Evolutionary conservation across 345 rosid species (phyloP).

Genomic region (Cardamine chenopodiifolia): DNA sequence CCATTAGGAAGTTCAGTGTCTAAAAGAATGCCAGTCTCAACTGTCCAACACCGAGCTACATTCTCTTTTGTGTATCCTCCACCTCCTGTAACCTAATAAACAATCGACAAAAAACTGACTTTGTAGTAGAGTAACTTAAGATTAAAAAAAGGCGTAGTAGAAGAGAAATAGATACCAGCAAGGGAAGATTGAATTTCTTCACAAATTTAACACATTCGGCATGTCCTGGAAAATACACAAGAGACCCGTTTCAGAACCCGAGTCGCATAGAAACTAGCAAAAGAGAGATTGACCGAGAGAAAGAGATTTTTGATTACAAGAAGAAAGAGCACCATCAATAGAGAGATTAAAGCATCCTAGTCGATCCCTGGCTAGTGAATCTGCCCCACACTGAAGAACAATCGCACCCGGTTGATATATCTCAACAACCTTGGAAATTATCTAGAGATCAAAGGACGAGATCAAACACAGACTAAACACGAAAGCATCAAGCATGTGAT

Average conservation of each 20-base stretch:
- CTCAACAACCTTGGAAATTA: slow-evolving; percentile 89
- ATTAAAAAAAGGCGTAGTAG: background rate
- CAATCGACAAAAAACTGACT: background rate
- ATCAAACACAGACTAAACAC: background rate
- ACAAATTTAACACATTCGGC: slow-evolving; percentile 93
- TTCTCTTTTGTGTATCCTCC: slow-evolving; percentile 98
- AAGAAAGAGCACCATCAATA: slow-evolving; percentile 81
- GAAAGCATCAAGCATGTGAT: background rate
- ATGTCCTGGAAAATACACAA: slow-evolving; percentile 63
- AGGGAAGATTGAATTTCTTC: slow-evolving; percentile 89
- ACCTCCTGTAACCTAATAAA: slow-evolving; percentile 90
- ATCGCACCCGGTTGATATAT: slow-evolving; percentile 86
- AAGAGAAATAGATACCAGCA: slow-evolving; percentile 59
- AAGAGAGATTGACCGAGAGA: slow-evolving; percentile 4
- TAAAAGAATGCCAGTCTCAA: slow-evolving; percentile 90
- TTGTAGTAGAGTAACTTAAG: background rate
- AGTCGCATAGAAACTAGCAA: slow-evolving; percentile 14
- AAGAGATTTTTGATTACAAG: slow-evolving; percentile 49
- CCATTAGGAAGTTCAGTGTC: slow-evolving; percentile 94
- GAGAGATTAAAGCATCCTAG: slow-evolving; percentile 98
- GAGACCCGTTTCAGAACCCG: slow-evolving; percentile 7
- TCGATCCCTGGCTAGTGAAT: slow-evolving; percentile 97
- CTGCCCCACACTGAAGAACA: slow-evolving; percentile 99
- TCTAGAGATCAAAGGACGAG: slow-evolving; percentile 46
- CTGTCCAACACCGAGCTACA: slow-evolving; percentile 98